Conservation (phyloP, 257 asterid genomes). For the Solanum bukasovii region DNA sequence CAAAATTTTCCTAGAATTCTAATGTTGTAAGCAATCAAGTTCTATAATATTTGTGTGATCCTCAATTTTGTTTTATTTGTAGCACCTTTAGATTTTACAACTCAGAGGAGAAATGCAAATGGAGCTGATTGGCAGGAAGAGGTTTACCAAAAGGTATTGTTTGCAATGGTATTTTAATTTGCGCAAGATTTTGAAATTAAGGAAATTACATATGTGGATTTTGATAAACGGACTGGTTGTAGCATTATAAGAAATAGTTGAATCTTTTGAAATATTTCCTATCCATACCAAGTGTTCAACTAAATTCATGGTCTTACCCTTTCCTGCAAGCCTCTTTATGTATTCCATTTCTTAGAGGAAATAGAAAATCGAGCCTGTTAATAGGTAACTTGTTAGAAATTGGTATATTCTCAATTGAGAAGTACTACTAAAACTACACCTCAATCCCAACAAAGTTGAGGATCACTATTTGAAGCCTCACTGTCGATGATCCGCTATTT, state of each 20-base stretch:
- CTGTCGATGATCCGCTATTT: too few relatives aligned
- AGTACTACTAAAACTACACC: too few relatives aligned
- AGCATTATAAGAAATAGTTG: neutral
- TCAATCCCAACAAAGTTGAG: too few relatives aligned
- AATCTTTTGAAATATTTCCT: neutral
- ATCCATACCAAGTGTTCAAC: neutral
- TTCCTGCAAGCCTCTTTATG: too few relatives aligned
- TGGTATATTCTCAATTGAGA: too few relatives aligned
- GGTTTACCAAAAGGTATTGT: constrained; percentile 71
- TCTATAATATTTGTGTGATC: neutral
- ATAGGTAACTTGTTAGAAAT: too few relatives aligned
- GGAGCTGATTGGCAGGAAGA: constrained; percentile 91
- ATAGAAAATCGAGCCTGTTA: too few relatives aligned
- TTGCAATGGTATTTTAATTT: neutral
- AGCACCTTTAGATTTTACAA: constrained; percentile 65
- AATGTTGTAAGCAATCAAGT: neutral
- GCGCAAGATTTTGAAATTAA: neutral
- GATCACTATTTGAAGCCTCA: too few relatives aligned
- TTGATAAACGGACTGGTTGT: neutral
- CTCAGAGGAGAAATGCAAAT: constrained; percentile 59
- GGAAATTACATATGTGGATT: neutral
- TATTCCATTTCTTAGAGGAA: too few relatives aligned
- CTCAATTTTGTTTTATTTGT: neutral
- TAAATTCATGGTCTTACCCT: too few relatives aligned
- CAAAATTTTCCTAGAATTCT: neutral